These are phyloP conservation scores for Monosporascus sp. DNA, from an alignment of 2,329 filamentous ascomycete genomes.

Conservation along the genomic window DNA sequence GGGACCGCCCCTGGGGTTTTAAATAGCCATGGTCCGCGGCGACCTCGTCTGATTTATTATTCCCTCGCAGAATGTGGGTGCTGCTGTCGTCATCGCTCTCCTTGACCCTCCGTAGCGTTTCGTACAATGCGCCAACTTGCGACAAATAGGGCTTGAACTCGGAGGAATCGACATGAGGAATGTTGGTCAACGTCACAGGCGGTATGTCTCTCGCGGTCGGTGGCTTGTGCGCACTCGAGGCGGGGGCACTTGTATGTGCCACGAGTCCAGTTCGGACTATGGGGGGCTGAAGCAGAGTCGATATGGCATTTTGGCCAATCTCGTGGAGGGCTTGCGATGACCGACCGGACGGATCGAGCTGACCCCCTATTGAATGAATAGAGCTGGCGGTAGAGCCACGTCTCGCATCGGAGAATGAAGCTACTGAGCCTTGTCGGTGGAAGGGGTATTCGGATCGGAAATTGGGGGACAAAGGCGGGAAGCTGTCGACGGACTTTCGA, in stretches of 20 bases:
- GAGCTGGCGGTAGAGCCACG: slow-evolving; percentile 85
- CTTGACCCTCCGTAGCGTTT: slow-evolving; percentile 80
- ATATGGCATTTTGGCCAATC: slow-evolving; percentile 88
- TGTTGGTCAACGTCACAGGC: slow-evolving; percentile 84
- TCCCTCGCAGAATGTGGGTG: slow-evolving; percentile 34
- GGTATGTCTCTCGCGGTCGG: slow-evolving; percentile 88
- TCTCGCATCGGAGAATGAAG: slow-evolving; percentile 48
- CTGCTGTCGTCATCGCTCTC: slow-evolving; percentile 64
- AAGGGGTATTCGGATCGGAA: slow-evolving; percentile 53
- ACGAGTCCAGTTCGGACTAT: slow-evolving; percentile 84
- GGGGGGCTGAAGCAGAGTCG: slow-evolving; percentile 83
- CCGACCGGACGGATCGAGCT: slow-evolving; percentile 61
- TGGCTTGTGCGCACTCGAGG: slow-evolving; percentile 69
- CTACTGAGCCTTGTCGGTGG: slow-evolving; percentile 46
- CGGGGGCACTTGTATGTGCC: slow-evolving; percentile 67
- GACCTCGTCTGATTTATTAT: slow-evolving; percentile 38
- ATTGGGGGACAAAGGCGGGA: slow-evolving; percentile 49
- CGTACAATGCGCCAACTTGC: slow-evolving; percentile 82
- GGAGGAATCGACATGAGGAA: slow-evolving; percentile 71
- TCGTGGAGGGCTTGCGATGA: slow-evolving; percentile 58
- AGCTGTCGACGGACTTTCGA: slow-evolving; percentile 61
- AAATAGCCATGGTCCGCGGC: slow-evolving; percentile 39
- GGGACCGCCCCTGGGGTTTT: slow-evolving; percentile 37
- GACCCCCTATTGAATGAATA: slow-evolving; percentile 79
- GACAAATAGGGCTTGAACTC: slow-evolving; percentile 81